Evolutionary conservation across 2,329 filamentous ascomycete genomes (phyloP), one percentile per base, ranked within the genome.

Genomic region (Botryotinia globosa): DNA sequence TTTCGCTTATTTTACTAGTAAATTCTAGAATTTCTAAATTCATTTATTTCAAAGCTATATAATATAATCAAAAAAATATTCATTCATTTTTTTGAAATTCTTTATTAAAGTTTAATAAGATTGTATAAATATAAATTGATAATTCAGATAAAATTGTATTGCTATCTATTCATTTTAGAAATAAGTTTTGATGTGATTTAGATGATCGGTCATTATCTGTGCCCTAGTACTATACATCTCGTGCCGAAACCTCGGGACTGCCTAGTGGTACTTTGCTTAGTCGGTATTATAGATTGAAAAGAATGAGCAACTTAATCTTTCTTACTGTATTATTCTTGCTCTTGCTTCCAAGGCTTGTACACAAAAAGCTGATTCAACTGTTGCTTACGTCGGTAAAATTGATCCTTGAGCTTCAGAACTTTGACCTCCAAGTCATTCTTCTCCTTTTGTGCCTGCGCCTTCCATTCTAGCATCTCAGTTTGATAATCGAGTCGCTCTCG

Each of bases 351-450:
- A 42, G 39, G 39, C 4, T 12, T 29, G 12, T 62, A 62, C 12
- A 42, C 1, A 3, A 18, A 8, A 14, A 4, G 5, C 7, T 20
- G 4, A 9, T 29, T 20, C 7, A 63, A 29, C 4, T 1, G 2
- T 20, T 22, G 7, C 37, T 12, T 9, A n/a, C 29, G 1, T 20
- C 1, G 8, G 20, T 22, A 3, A 22, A 29, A 3, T 20, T 29
- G 18, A 8, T 29, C 0, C 7, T 18, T n/a, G 14, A 29, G 2
- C n/a, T 29, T 18, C 51, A 8, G n/a, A 32, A 29, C 0, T 29
- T 56, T 7, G 6, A 29, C n/a, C 51, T 29, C 1, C n/a, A 56
- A 56, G 51, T 56, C 25, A 54, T 54, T 3, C n/a, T 54, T 54
- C 12, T 54, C 48, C 12, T 54, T 54, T n/a, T n/a, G 5, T 54